Evolutionary conservation across 1,139 yeast genomes (phyloP).

Genomic region (Zygosaccharomyces sapae): DNA sequence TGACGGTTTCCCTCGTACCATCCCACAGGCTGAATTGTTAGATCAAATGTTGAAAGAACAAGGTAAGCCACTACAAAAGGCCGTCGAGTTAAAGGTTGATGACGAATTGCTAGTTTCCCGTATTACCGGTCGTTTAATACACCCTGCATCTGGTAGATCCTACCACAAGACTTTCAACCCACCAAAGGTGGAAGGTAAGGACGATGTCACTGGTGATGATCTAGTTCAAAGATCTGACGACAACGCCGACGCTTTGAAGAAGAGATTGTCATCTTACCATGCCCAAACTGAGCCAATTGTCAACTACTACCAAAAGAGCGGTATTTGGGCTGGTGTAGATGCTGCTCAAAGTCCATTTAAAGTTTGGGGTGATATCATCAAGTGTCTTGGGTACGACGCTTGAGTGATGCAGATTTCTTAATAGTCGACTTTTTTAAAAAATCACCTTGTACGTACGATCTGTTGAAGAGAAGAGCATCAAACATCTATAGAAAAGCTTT

Average conservation of each 20-base stretch:
- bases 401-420: not conserved
- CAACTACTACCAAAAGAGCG: constrained; percentile 86
- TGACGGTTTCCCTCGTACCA: constrained; percentile 99
- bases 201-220: constrained; percentile 94
- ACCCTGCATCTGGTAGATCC: constrained; percentile 97
- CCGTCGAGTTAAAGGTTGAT: constrained; percentile 92
- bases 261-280: constrained; percentile 93
- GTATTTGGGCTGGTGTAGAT: constrained; percentile 94
- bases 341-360: constrained; percentile 89
- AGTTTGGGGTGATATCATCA: constrained; percentile 88
- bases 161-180: constrained; percentile 98
- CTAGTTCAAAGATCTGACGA: constrained; percentile 98
- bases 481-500: constrained; percentile 8
- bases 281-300: constrained; percentile 98
- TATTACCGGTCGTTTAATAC: constrained; percentile 97
- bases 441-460: not conserved
- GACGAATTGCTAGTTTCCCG: constrained; percentile 95
- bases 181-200: constrained; percentile 91
- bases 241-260: constrained; percentile 91
- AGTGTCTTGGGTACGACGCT: constrained; percentile 52
- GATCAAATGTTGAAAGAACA: constrained; percentile 81
- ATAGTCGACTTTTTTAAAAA: not conserved
- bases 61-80: constrained; percentile 84
- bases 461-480: not conserved
- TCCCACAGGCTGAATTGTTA: constrained; percentile 97